These are phyloP conservation scores for Dioscorea zingiberensis DNA, from an alignment of 106 monocot species.

Conservation along the genomic window DNA sequence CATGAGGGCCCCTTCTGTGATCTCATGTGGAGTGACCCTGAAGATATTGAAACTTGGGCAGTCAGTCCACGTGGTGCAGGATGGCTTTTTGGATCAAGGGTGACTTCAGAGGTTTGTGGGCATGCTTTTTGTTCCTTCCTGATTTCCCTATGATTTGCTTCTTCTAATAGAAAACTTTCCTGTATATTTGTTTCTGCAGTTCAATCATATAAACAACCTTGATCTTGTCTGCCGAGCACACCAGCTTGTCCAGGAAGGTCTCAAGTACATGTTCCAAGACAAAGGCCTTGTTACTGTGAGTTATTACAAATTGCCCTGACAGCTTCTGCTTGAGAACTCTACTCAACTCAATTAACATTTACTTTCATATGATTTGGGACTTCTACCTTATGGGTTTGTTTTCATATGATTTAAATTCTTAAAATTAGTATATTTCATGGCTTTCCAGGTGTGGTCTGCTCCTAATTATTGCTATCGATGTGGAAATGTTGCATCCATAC, in stretches of 20 bases:
- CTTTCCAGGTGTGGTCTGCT: constrained; percentile 83
- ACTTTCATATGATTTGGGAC: too few relatives aligned
- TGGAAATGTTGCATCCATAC: constrained; percentile 94
- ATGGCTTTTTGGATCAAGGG: constrained; percentile 99
- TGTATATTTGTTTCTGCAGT: constrained; percentile 29
- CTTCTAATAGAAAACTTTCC: background rate
- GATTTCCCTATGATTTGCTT: background rate
- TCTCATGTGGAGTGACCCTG: constrained; percentile 99
- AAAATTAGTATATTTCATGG: too few relatives aligned
- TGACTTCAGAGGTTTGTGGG: constrained; percentile 71
- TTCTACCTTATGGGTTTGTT: too few relatives aligned
- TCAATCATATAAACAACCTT: constrained; percentile 92
- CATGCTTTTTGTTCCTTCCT: background rate
- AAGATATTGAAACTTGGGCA: constrained; percentile 98
- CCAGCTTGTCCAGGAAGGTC: constrained; percentile 96
- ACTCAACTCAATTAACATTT: too few relatives aligned
- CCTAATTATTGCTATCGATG: constrained; percentile 99
- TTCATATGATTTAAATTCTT: too few relatives aligned
- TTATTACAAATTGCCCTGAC: constrained; percentile 4
- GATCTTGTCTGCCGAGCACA: constrained; percentile 97
- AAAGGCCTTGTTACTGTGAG: constrained; percentile 97
- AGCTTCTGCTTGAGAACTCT: too few relatives aligned
- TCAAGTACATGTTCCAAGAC: constrained; percentile 99
- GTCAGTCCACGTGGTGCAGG: constrained; percentile 96
- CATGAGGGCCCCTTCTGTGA: constrained; percentile 99